Evolutionary conservation across 192 early-diverging fungal species (phyloP), one percentile per base, ranked within the genome.

Genomic region (Backusella sp.): DNA sequence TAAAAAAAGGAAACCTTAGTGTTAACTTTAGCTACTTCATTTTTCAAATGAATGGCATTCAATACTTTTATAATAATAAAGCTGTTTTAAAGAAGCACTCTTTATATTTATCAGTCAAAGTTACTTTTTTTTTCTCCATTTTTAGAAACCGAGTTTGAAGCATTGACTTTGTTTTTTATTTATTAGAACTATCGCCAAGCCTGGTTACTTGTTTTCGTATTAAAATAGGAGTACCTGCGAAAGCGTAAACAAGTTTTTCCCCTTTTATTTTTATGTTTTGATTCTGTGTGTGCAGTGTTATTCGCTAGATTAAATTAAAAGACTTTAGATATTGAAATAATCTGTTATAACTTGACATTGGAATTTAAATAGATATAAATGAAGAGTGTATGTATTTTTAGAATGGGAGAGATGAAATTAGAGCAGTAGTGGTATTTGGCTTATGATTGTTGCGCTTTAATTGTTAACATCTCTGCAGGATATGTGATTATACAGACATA

Each of bases 371-470:
- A 62, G 30, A 28, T 28, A 62, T 62, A 62, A 26, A 62, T 62
- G 56, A 62, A 62, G 56, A 62, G 56, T 59, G 11, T 62, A 62
- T 62, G 26, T 62, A 62, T 62, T 62, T 62, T 62, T 62, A 62
- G 56, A 62, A 62, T 28, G 21, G 56, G 56, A 44, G 56, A 59
- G 23, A 14, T 4, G 26, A 8, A 62, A 62, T 26, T 12, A 62
- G 26, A 62, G 26, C 23, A 1, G 23, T 62, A 14, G 6, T 21
- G n/a, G 4, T 14, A 28, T 62, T 62, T 62, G 56, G 56, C 56
- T 62, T 28, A 14, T 62, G 2, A 26, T 62, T 26, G 3, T 62
- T 62, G 21, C 12, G 3, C 23, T 62, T 62, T 62, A n/a, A n/a
- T 62, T 62, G 9, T 9, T 62, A 62, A 28, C 56, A 62, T 28